Base-by-base conservation (phyloP, 805 yeast species). In the Kluyveromyces starmeri region DNA sequence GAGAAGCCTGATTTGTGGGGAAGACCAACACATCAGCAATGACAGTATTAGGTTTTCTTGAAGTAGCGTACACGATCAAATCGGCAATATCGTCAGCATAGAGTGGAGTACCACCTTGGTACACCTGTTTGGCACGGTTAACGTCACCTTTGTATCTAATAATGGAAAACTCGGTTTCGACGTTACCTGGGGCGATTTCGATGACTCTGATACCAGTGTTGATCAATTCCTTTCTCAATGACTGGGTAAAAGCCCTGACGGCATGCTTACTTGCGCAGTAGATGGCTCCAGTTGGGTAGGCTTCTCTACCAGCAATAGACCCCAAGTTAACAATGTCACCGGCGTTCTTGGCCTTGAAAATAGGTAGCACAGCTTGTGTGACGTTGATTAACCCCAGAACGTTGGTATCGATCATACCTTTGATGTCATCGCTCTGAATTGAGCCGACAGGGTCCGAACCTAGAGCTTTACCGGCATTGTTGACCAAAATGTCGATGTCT, bases 1-100 rank as follows among this genome's bases (percentile, higher is more conserved):
- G 76, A 39, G 83, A 70, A 4, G 94, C 95, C 65, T 88, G 96
- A 64, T 82, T 78, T 29, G 77, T 71, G 12, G 95, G 83, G 64
- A 86, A 83, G 9, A 89, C 78, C 54, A 88, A 67, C 12, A 84
- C 67, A 54, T 86, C 94, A 3, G 82, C 81, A 49, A 75, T 57
- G 3, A 75, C 82, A 1, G 78, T 72, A 49, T 73, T 75, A 38
- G 61, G 61, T 46, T 64, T 70, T 62, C 81, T 70, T 2, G 79
- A 64, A 20, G 74, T 63, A 3, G 73, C 70, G 45, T 71, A 75
- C 4, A 71, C 73, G 46, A 75, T 72, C 41, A 73, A 47, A 41
- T 76, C 82, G 4, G 81, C 79, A 45, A 75, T 67, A 47, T 75
- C 81, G 21, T 64, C 71, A 3, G 79, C 78, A 21, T 56, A 58